Conservation (phyloP, 2,329 filamentous ascomycete genomes). For the Penicillium decumbens region DNA sequence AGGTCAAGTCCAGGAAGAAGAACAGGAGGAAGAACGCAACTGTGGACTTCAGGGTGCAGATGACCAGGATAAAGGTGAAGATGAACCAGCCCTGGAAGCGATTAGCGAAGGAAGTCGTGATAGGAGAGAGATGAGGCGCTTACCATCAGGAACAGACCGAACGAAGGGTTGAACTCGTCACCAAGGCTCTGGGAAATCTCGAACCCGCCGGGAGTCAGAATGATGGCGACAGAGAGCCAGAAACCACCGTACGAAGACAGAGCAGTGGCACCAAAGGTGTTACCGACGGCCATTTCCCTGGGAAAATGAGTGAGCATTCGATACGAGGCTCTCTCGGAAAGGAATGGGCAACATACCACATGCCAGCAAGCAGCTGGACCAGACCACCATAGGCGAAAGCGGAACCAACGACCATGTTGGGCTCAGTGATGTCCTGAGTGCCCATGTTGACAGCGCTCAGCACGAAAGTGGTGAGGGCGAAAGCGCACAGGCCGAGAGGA, state of each 20-base stretch:
- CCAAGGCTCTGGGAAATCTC: slow-evolving; percentile 48
- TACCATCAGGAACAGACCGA: slow-evolving; percentile 69
- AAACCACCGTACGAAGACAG: slow-evolving; percentile 79
- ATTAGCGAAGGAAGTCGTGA: slow-evolving; percentile 6
- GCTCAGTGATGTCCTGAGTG: slow-evolving; percentile 54
- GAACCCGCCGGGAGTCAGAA: slow-evolving; percentile 65
- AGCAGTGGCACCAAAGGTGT: slow-evolving; percentile 79
- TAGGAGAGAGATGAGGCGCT: slow-evolving; percentile 13
- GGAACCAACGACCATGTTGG: slow-evolving; percentile 64
- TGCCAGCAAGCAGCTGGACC: slow-evolving; percentile 74
- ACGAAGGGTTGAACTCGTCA: slow-evolving; percentile 53
- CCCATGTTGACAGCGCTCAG: slow-evolving; percentile 70
- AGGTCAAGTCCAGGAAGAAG: slow-evolving; percentile 70
- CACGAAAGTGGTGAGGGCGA: slow-evolving; percentile 78
- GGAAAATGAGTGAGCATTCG: not conserved
- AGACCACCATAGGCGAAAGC: slow-evolving; percentile 74
- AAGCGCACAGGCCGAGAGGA: slow-evolving; percentile 70
- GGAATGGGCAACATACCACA: slow-evolving; percentile 60
- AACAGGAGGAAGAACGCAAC: slow-evolving; percentile 74
- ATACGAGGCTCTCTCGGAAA: not conserved
- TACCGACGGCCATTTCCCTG: slow-evolving; percentile 82
- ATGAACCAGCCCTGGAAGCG: slow-evolving; percentile 66
- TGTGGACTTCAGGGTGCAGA: slow-evolving; percentile 72
- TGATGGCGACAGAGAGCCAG: slow-evolving; percentile 71
- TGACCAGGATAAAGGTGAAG: slow-evolving; percentile 69